Evolutionary conservation across 495 filamentous ascomycete species (phyloP), one percentile per base, ranked within the genome.

Genomic region (Aspergillus biplanus): DNA sequence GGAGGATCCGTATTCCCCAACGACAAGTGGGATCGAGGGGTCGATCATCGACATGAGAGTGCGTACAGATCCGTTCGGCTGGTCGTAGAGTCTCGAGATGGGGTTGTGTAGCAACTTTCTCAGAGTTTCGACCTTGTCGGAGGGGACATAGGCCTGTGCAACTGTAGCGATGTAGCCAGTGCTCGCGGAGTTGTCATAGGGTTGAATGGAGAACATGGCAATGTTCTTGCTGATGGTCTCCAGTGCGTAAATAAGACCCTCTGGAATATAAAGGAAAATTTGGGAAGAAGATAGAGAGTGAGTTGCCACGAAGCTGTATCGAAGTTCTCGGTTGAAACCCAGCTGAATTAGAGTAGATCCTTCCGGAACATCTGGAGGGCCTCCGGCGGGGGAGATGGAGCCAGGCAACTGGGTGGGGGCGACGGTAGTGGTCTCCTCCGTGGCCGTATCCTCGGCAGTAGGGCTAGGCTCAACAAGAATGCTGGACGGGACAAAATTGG

Each of bases 111-210:
- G 81, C 60, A 90, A 84, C 32, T 87, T 73, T 16, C 77, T 67
- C 12, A 99, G 77, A 8, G 83, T 71, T 44, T 86, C 80, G 50
- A 93, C 81, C 72, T 88, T 75, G 65, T 84, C 82, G 2, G 64
- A 72, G 6, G 93, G 93, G 66, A 96, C 88, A 68, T 85, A 93
- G 32, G 86, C 83, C 65, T 89, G 75, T 33, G 91, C 92, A 46
- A 96, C 74, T 3, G 93, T 97, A 3, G 92, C 93, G 66, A 96
- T 86, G 77, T 90, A 99, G 33, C 90, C 90, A 33, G 89, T 78
- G 48, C 74, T 83, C 42, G 75, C 68, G 21, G 81, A 83, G 15
- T 91, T 96, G 71, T 97, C 88, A 72, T 90, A 87, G 8, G 95
- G 92, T 63, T 87, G 78, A 53, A 99, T 85, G 54, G 84, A 86